These are phyloP conservation scores for Pseudognaphalium luteoalbum DNA, from an alignment of 129 eudicot species.

Conservation along the genomic window DNA sequence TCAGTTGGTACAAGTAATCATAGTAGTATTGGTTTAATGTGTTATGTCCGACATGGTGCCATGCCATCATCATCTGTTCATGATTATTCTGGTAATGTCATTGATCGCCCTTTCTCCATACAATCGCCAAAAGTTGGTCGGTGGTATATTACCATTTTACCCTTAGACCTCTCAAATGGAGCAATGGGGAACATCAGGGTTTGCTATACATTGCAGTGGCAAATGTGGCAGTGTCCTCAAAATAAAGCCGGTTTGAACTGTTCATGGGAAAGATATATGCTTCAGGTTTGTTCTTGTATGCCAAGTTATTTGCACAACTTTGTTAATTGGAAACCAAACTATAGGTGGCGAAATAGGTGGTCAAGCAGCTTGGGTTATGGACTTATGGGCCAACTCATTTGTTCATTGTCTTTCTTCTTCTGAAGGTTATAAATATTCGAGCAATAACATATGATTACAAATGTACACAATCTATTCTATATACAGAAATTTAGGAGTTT, in stretches of 20 bases:
- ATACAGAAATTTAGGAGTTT: neutral
- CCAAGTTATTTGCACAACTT: constrained; percentile 13
- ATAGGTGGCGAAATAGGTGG: neutral
- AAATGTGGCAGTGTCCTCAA: constrained; percentile 32
- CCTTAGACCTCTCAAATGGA: constrained; percentile 19
- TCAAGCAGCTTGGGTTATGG: neutral
- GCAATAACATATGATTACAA: too few species aligned
- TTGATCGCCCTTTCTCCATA: constrained; percentile 26
- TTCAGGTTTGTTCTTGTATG: constrained; percentile 30
- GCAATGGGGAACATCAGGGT: neutral
- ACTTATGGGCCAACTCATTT: neutral
- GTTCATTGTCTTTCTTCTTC: too few species aligned
- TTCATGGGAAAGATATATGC: constrained; percentile 33
- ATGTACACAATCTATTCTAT: neutral
- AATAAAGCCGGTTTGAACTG: constrained; percentile 42
- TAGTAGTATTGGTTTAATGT: constrained; percentile 24
- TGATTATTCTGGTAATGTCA: constrained; percentile 38
- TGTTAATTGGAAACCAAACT: neutral
- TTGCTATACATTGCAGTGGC: constrained; percentile 39
- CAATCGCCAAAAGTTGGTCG: constrained; percentile 35
- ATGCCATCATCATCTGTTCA: constrained; percentile 30
- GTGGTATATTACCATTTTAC: constrained; percentile 36
- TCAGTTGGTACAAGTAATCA: constrained; percentile 14
- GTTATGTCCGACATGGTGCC: constrained; percentile 43
- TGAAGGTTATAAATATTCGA: too few species aligned